Evolutionary conservation across 306 rosid genomes (phyloP).

Genomic region (Echinosophora koreensis): DNA sequence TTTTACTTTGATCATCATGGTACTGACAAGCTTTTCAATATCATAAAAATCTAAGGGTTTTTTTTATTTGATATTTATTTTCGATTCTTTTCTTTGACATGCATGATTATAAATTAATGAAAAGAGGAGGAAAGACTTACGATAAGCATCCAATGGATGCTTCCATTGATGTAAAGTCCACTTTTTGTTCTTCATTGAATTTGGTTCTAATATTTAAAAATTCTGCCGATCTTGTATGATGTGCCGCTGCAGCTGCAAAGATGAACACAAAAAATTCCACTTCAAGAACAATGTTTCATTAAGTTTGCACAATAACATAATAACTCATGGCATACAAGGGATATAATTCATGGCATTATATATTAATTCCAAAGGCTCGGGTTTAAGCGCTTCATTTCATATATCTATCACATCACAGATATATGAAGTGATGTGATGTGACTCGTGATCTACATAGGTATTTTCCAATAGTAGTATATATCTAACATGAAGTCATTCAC

Average conservation of each 20-base stretch:
- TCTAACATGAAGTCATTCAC: too few relatives aligned
- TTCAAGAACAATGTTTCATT: not conserved
- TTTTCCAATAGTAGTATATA: too few relatives aligned
- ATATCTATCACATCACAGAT: too few relatives aligned
- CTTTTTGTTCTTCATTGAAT: constrained; percentile 50
- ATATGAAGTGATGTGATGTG: too few relatives aligned
- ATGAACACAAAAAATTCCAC: not conserved
- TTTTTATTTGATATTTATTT: too few relatives aligned
- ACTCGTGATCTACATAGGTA: too few relatives aligned
- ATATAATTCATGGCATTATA: not conserved
- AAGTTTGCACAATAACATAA: not conserved
- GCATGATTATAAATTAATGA: not conserved
- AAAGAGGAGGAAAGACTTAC: constrained; percentile 49
- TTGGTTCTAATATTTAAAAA: constrained; percentile 39
- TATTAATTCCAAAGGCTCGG: not conserved
- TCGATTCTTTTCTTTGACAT: too few relatives aligned
- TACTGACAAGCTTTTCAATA: too few relatives aligned
- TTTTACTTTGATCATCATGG: too few relatives aligned
- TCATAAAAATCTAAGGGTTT: too few relatives aligned
- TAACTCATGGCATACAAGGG: not conserved
- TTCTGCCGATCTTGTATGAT: constrained; percentile 20
- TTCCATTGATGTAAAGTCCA: constrained; percentile 53
- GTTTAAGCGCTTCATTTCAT: not conserved
- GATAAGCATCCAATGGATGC: constrained; percentile 59
- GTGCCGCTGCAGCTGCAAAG: constrained; percentile 42